These are phyloP conservation scores for Diversispora eburnea DNA, from an alignment of 192 early-diverging fungal genomes.

Conservation along the genomic window DNA sequence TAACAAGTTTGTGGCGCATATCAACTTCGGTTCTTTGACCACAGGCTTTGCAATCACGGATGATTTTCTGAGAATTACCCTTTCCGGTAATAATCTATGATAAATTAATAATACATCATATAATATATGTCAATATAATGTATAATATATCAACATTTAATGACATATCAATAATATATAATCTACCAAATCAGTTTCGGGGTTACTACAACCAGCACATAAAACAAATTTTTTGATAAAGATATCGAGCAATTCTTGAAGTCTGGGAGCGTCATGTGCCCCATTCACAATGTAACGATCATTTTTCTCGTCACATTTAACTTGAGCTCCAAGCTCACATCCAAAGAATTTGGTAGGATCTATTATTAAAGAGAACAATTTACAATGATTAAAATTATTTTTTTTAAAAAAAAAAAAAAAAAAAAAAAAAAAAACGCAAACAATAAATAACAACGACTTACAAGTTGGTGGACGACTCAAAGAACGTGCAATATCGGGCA, in stretches of 20 bases:
- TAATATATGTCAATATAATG: too few relatives aligned
- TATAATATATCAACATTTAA: not conserved
- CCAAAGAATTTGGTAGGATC: slow-evolving; percentile 92
- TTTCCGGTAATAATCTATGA: slow-evolving; percentile 18
- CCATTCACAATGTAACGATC: slow-evolving; percentile 96
- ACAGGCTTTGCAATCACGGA: slow-evolving; percentile 88
- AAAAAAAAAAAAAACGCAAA: slow-evolving; percentile 9
- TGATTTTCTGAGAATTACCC: slow-evolving; percentile 43
- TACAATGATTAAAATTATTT: not conserved
- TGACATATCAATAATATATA: slow-evolving; percentile 30
- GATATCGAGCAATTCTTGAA: slow-evolving; percentile 79
- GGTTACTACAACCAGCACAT: slow-evolving; percentile 88
- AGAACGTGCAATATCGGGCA: slow-evolving; percentile 88
- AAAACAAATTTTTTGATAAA: slow-evolving; percentile 96
- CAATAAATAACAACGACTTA: slow-evolving; percentile 30
- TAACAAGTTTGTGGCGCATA: slow-evolving; percentile 83
- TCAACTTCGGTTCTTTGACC: slow-evolving; percentile 79
- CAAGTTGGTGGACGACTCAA: slow-evolving; percentile 84
- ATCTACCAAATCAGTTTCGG: slow-evolving; percentile 91
- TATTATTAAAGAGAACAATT: slow-evolving; percentile 9
- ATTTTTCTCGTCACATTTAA: slow-evolving; percentile 82
- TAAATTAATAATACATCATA: not conserved
- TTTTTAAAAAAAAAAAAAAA: slow-evolving; percentile 1
- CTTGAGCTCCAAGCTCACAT: slow-evolving; percentile 91
- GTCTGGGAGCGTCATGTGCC: slow-evolving; percentile 80